Conservation (phyloP, 495 filamentous ascomycete species). For the Penicillium canariense region DNA sequence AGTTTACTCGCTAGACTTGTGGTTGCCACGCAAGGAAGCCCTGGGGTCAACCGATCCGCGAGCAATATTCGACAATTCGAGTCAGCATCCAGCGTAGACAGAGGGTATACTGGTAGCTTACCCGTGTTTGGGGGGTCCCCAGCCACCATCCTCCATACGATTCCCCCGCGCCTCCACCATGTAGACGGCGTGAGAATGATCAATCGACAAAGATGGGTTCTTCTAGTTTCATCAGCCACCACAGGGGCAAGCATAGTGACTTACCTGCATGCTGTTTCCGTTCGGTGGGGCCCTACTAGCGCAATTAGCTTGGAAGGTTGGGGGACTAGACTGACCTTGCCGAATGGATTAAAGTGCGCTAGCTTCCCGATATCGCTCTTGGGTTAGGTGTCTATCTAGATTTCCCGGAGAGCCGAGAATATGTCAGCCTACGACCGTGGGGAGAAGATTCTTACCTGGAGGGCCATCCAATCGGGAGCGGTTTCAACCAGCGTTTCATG, state of each 20-base stretch:
- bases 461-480: background rate
- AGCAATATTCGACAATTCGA: background rate
- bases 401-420: background rate
- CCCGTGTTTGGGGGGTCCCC: background rate
- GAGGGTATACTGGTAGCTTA: background rate
- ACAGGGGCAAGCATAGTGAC: background rate
- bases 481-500: background rate
- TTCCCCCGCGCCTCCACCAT: background rate
- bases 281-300: background rate
- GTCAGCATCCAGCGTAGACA: background rate
- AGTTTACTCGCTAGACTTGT: background rate
- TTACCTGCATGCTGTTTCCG: background rate
- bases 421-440: background rate
- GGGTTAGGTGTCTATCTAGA: background rate
- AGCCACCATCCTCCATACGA: conserved; percentile 14
- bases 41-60: conserved; percentile 2
- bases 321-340: background rate
- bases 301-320: background rate
- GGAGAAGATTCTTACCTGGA: background rate
- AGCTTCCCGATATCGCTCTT: background rate
- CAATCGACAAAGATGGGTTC: background rate
- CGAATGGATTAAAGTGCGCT: background rate
- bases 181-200: background rate
- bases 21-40: background rate
- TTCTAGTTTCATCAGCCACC: background rate